These are phyloP conservation scores for Fraxinus baroniana DNA, from an alignment of 305 asterid species.

Conservation along the genomic window DNA sequence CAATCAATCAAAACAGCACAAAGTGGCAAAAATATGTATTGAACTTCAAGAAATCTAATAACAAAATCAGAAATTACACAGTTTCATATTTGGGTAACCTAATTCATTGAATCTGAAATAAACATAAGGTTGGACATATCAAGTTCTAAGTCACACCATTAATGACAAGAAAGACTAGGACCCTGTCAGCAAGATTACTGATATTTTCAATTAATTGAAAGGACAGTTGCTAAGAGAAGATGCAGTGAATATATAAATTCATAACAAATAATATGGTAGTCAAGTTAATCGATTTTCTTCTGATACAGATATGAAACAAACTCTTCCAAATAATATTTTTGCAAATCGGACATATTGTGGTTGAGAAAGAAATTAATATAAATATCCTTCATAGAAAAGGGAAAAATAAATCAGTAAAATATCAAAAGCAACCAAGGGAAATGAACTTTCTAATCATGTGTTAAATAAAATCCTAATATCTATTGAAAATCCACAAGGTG, in stretches of 20 bases:
- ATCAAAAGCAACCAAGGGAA: background rate
- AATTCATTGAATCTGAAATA: background rate
- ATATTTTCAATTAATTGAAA: background rate
- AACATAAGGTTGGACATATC: background rate
- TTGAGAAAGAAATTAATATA: background rate
- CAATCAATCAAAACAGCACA: background rate
- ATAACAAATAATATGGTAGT: background rate
- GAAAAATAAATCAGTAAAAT: background rate
- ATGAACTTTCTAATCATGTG: background rate
- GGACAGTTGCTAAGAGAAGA: background rate
- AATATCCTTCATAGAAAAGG: background rate
- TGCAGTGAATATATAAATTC: background rate
- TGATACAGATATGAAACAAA: background rate
- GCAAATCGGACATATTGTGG: background rate
- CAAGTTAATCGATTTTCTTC: background rate
- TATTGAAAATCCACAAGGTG: background rate
- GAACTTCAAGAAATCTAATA: background rate
- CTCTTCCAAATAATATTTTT: background rate
- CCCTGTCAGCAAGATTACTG: background rate
- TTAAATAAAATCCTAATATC: background rate
- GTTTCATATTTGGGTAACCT: background rate
- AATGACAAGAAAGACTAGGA: background rate
- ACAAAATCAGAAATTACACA: background rate
- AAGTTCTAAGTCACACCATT: background rate
- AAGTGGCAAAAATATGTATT: background rate